phyloP scores from a whole-genome alignment of 495 filamentous ascomycete species.

The Chaetomium cochliodes region DNA sequence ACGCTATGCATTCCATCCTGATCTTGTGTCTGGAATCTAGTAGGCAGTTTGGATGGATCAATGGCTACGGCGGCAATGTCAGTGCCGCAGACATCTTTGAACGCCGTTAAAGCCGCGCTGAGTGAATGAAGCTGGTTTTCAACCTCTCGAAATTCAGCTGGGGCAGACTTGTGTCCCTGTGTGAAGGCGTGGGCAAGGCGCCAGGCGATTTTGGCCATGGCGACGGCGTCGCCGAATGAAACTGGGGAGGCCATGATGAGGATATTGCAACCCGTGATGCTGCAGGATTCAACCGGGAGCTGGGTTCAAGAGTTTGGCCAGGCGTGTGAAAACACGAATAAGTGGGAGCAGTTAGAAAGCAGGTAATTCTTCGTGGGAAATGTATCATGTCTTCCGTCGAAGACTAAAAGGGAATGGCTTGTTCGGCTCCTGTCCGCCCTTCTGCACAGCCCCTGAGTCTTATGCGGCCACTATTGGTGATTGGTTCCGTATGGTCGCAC shows the following conservation, averaged over 20 bases:
- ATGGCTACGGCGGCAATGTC: conserved; percentile 1
- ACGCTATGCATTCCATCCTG: background rate
- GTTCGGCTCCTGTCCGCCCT: background rate
- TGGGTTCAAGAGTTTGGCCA: background rate
- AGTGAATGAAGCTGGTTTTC: conserved; percentile 28
- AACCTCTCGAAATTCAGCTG: conserved; percentile 25
- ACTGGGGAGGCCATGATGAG: conserved; percentile 24
- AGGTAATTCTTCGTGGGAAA: background rate
- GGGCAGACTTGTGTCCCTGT: conserved; percentile 22
- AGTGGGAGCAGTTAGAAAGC: background rate
- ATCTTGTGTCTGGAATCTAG: conserved; percentile 3
- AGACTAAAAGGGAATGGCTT: background rate
- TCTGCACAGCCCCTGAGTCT: conserved; percentile 4
- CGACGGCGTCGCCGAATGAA: conserved; percentile 23
- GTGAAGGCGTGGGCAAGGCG: conserved; percentile 22
- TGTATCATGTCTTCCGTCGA: background rate
- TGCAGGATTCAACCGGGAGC: background rate
- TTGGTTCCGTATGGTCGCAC: background rate
- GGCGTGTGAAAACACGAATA: no score
- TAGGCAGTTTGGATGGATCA: background rate
- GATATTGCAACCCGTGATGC: background rate
- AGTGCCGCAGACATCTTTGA: conserved; percentile 9
- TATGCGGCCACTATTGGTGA: background rate
- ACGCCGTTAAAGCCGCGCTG: conserved; percentile 19
- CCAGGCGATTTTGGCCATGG: conserved; percentile 26